Base-by-base conservation (phyloP, 306 rosid species). In the Sicyos edulis region DNA sequence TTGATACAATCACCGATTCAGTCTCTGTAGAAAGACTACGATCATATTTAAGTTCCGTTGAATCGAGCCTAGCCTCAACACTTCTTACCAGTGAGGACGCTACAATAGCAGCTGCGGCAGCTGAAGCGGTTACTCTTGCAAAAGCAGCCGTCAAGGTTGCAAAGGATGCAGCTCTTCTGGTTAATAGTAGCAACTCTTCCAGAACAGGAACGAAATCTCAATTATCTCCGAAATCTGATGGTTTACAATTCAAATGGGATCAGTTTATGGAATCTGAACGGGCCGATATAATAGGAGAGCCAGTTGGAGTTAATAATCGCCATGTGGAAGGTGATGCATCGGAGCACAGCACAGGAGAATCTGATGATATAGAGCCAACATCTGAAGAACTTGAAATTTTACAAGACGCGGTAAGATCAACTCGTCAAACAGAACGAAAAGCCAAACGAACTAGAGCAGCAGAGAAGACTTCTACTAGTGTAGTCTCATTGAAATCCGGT, bases 121-220 rank as follows among this genome's bases (percentile, higher is more conserved):
- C 96, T 53, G 95, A 93, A 85, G 97, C 96, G 26, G 83, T 93
- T 74, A 78, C 97, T 78, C 99, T 88, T 80, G 97, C 97, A 49
- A 93, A 85, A 79, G 96, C 97, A 7, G 97, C 97, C 29, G 81
- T 82, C 54, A 86, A 91, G 81, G 83, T 91, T 87, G 97, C 97
- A 62, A 91, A 81, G 80, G 96, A 88, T 52, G 95, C 88, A 12
- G 89, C 85, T 59, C 57, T 82, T 68, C 83, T 87, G 73, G 83
- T 78, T 29, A 82, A 82, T 62, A 87, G 71, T 70, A 77, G 70
- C 22, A 68, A 80, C 66, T 76, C 76, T 0, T 55, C 70, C 44
- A 79, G 78, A 76, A 42, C 80, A n/a, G 83, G 61, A 73, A 74
- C 17, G 79, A 69, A 17, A 80, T 70, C 81, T 0, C 59, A 54